Base-by-base conservation (phyloP, 148 eudicot genomes). In the Suaeda aralocaspica region DNA sequence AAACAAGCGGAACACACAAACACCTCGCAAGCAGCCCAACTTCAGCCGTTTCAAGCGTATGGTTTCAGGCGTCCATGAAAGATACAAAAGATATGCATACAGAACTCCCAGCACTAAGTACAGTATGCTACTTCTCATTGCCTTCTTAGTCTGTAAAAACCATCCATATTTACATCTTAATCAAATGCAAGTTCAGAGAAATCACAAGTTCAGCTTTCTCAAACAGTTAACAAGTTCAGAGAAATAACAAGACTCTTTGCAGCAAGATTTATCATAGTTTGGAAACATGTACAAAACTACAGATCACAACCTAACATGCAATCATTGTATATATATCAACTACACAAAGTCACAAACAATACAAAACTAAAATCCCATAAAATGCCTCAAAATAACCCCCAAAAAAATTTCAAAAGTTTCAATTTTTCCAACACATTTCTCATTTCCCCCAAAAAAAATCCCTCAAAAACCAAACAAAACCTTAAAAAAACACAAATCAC, bases 51-150 rank as follows among this genome's bases (percentile, higher is more conserved):
- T 87, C 61, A 84, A 69, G 39, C 75, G 82, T 44, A 88, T 76
- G 41, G 96, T 90, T 21, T 90, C 96, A 6, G 98, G 98, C 9
- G 98, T 87, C 98, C 98, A 93, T 5, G 98, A 93, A 65, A 89
- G 89, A 79, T 80, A 90, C 25, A 93, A 50, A 8, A 93, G 87
- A 83, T 87, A 93, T 0, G 80, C 84, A 58, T 93, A 93, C 48
- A 93, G 58, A 46, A 90, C 77, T 18, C 98, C 98, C 3, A 93
- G 89, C 74, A 75, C 83, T 19, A 89, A 66, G 41, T 82, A 86
- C 1, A 96, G 98, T 74, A 86, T 71, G 70, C 77, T 74, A 80
- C 95, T 91, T 77, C 70, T 74, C 86, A 91, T 87, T 12, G 87
- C 58, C 80, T 84, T 88, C 82, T 86, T 91, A 56, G 98, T 90